Base-by-base conservation (phyloP, 345 rosid species). In the Sisymbrium irio region DNA sequence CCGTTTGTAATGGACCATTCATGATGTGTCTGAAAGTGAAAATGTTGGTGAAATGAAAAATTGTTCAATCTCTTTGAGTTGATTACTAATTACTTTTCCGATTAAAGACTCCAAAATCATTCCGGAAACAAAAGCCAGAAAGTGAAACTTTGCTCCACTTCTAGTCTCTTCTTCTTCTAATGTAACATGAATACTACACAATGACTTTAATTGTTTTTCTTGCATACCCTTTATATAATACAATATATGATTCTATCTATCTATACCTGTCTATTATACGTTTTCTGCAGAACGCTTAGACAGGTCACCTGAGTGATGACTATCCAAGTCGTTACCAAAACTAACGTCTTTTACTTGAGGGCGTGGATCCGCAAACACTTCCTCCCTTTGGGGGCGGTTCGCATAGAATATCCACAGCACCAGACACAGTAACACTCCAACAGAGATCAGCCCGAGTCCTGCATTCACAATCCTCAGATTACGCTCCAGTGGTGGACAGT, bases 361-460 rank as follows among this genome's bases (percentile, higher is more conserved):
- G 45, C 13, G 64, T 77, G 73, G 49, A 72, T 75, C 84, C 75
- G 62, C 97, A 90, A 92, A 90, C 97, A 70, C 97, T 79, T 87
- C 97, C 97, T 90, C 97, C 91, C 94, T 90, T 92, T 68, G 91
- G 98, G 93, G 97, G 92, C 88, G 91, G 99, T 95, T 92, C 65
- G 98, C 96, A 82, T 88, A 88, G 55, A 86, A 77, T 51, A 87
- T 80, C 99, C 99, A 92, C 22, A 95, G 87, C 62, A 95, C 82
- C n/a, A 92, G 83, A 64, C 99, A 90, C 4, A 95, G 86, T 83
- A 92, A 67, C 79, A 95, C 94, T 70, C 98, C 99, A 0, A 79
- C 86, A 0, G 99, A 88, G 71, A 95, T 87, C 62, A 92, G 68
- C 6, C 98, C 97, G 61, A 95, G 68, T 40, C 99, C 99, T 22